Conservation (phyloP, 176 grass and related monocot species). For the Bolboschoenus planiculmis region DNA sequence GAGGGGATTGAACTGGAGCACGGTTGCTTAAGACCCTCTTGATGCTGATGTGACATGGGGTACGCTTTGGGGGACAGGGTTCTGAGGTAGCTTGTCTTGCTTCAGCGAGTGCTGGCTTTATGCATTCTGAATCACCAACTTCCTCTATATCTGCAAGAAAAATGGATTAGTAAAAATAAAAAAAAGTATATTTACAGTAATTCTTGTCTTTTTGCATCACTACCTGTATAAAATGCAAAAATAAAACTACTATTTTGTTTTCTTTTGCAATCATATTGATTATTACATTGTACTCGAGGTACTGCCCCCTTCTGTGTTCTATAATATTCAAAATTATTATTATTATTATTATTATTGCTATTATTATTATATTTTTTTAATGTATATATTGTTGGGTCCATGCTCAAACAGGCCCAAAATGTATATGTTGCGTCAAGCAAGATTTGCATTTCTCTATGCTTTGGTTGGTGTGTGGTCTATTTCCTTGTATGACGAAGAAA, state of each 20-base stretch:
- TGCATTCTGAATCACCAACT: constrained; percentile 15
- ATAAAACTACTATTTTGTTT: not conserved
- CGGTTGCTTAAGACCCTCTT: constrained; percentile 20
- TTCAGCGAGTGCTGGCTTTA: not conserved
- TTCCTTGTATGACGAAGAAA: not conserved
- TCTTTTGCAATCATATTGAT: not conserved
- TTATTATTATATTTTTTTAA: not conserved
- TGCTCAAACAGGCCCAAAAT: not conserved
- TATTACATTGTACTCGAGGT: not conserved
- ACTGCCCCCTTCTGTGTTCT: not conserved
- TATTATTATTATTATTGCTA: not conserved
- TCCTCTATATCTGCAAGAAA: constrained; percentile 18
- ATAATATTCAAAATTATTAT: not conserved
- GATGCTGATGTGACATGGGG: constrained; percentile 16
- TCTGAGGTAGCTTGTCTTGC: not conserved
- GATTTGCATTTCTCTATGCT: not conserved
- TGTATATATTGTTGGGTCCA: not conserved
- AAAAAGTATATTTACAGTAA: not conserved
- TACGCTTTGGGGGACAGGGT: not conserved
- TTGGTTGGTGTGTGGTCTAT: not conserved
- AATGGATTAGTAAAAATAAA: not conserved
- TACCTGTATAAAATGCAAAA: not conserved
- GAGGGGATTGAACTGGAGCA: constrained; percentile 35
- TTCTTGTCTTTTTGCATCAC: not conserved
- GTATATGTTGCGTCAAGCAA: not conserved